Conservation (phyloP, 164 flowering plant species). For the Warburgia ugandensis region DNA sequence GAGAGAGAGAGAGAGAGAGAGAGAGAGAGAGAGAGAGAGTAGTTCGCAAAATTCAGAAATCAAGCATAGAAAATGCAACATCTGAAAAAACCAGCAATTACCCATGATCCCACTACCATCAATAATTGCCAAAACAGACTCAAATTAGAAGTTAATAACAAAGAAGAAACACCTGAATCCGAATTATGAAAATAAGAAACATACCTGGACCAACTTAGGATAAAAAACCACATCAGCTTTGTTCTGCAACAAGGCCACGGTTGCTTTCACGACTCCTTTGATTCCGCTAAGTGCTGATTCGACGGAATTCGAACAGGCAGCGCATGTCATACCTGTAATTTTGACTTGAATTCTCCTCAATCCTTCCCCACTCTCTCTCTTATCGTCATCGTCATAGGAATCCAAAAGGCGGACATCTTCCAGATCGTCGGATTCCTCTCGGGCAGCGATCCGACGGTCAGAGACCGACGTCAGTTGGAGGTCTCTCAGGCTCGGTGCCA, state of each 20-base stretch:
- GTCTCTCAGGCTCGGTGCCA: conserved; percentile 46
- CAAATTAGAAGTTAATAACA: too few species aligned
- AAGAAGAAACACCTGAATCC: too few species aligned
- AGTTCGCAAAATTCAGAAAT: too few species aligned
- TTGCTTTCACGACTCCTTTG: conserved; percentile 54
- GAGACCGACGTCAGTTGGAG: conserved; percentile 46
- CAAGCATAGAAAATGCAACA: too few species aligned
- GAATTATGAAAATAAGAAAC: too few species aligned
- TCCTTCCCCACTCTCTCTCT: not conserved
- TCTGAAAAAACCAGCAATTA: too few species aligned
- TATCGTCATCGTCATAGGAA: conserved; percentile 34
- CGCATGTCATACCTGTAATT: conserved; percentile 90
- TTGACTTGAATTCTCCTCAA: conserved; percentile 54
- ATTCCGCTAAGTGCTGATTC: conserved; percentile 52
- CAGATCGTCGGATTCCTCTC: conserved; percentile 24
- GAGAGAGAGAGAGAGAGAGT: too few species aligned
- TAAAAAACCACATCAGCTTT: conserved; percentile 73
- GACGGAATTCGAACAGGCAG: conserved; percentile 90
- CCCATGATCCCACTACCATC: too few species aligned
- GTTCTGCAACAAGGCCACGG: conserved; percentile 92
- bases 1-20: too few species aligned
- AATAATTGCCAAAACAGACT: too few species aligned
- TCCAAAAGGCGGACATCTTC: conserved; percentile 80
- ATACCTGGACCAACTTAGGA: conserved; percentile 27
- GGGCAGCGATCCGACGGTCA: not conserved